Percentiles rank a stretch among this genome's conserved stretches.
Evolutionary conservation across 345 rosid species (phyloP).

Genomic region (Clarkia xantiana): DNA sequence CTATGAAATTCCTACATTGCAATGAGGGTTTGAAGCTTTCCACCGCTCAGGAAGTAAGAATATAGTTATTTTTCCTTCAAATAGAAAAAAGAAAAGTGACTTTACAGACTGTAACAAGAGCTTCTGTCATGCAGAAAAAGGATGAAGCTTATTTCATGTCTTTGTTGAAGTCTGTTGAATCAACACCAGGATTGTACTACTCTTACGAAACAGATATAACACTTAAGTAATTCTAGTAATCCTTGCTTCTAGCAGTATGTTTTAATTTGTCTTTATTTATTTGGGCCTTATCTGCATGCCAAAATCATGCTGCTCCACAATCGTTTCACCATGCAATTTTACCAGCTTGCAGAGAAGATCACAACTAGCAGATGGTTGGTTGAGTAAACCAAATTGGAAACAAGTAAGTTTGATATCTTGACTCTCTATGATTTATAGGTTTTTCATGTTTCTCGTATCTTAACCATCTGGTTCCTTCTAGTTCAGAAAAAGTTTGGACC

Average conservation of each 20-base stretch:
- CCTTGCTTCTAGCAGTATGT: not conserved
- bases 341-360: slow-evolving; percentile 83
- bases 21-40: slow-evolving; percentile 54
- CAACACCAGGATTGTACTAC: slow-evolving; percentile 76
- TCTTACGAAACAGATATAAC: slow-evolving; percentile 91
- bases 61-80: slow-evolving; percentile 6
- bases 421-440: too few species aligned
- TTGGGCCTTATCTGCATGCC: not conserved
- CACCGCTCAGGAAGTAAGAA: slow-evolving; percentile 59
- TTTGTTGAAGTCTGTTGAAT: slow-evolving; percentile 60
- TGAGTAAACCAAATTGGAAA: slow-evolving; percentile 78
- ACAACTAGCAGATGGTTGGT: slow-evolving; percentile 78
- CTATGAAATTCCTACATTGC: slow-evolving; percentile 76
- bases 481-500: too few species aligned
- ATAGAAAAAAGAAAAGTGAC: not conserved
- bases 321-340: slow-evolving; percentile 6
- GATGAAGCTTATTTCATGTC: slow-evolving; percentile 71
- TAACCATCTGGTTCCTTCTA: too few species aligned
- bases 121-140: slow-evolving; percentile 47
- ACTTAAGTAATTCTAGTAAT: slow-evolving; percentile 43
- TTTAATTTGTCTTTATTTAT: slow-evolving; percentile 5
- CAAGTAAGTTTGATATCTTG: slow-evolving; percentile 30
- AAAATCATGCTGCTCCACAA: slow-evolving; percentile 1
- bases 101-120: not conserved
- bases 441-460: too few species aligned